Evolutionary conservation across 2,329 filamentous ascomycete genomes (phyloP), one percentile per base, ranked within the genome.

Genomic region (Cercospora janseana): DNA sequence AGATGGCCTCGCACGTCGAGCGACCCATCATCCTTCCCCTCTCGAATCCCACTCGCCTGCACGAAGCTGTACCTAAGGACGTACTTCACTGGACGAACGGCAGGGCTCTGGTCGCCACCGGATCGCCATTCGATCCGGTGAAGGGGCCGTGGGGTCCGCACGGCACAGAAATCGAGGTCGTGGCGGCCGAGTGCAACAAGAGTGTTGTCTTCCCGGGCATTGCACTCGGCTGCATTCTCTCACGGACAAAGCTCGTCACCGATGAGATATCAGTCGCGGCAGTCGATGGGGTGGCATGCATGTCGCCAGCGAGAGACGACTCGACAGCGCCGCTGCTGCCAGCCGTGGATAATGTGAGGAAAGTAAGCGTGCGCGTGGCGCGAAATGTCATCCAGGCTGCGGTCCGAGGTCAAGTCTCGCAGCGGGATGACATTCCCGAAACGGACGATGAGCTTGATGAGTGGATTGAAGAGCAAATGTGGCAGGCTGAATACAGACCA

Each of bases 11-110:
- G 27, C 80, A 90, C 60, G 80, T 86, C 2, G 76, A 85, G 0
- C 78, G 85, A 1, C 89, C 89, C n/a, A 92, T 95, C 66, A 86
- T 96, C 64, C 82, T 95, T 53, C 90, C 90, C 0, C 78, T 95
- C 1, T 92, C 86, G 2, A 95, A 95, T 67, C 90, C 90, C 0
- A 95, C 89, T 0, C 76, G 81, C 1, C 79, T 95, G 0, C 88
- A 94, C 65, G 90, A 95, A 69, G 90, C 88, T 1, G 79, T 83
- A 6, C 90, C 90, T 0, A 73, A 80, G 12, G 88, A 95, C 65
- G 72, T 95, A 16, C 82, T 85, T 47, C 69, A 80, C 2, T 95
- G 89, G 90, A 92, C 88, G 0, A 70, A 85, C 34, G 88, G 89
- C 1, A 82, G 81, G 57, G 88, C 83, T 0, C 76, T 95, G 3